Evolutionary conservation across 1,284 basidiomycete species (phyloP), one percentile per base, ranked within the genome.

Genomic region (Calocybe gambosa): DNA sequence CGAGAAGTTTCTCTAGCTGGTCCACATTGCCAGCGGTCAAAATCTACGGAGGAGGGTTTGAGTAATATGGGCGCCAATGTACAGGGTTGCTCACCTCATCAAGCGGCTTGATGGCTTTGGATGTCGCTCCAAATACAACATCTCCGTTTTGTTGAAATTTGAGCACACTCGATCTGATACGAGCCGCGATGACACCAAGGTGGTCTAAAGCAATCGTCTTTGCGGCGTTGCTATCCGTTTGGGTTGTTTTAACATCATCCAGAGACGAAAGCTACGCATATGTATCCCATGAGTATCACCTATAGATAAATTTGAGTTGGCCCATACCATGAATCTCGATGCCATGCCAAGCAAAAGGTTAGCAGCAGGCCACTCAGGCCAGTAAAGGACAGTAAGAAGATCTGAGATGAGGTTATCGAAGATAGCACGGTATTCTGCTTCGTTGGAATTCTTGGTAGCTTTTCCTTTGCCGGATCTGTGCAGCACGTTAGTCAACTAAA

Each of bases 281-380:
- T 10, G 13, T 43, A 38, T 18, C 16, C 29, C 20, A 33, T 33
- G n/a, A 23, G 29, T 16, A 43, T n/a, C 28, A 6, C 26, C 21
- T 7, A 23, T 23, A 23, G 21, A 7, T 23, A 23, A 23, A 7
- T 12, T 92, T 93, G 29, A 85, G 71, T 55, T 34, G 15, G 2
- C 8, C 49, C 73, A n/a, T 50, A 91, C 91, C 86, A 96, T 87
- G 54, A 83, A 84, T 62, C 82, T 86, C 54, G 82, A 85, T 5
- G 85, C 76, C 34, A 94, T 83, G 40, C 75, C 77, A 28, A 96
- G 65, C 37, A 96, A 74, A 16, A 96, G 64, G 33, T 84, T 78
- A 1, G 95, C 90, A 5, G 89, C 94, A 0, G 96, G 95, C 93
- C 94, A 99, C 62, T 99, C 95, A 0, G 95, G 93, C 75, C 89